phyloP scores from a whole-genome alignment of 108 stramenopile species.

The Stephanodiscus triporus region DNA sequence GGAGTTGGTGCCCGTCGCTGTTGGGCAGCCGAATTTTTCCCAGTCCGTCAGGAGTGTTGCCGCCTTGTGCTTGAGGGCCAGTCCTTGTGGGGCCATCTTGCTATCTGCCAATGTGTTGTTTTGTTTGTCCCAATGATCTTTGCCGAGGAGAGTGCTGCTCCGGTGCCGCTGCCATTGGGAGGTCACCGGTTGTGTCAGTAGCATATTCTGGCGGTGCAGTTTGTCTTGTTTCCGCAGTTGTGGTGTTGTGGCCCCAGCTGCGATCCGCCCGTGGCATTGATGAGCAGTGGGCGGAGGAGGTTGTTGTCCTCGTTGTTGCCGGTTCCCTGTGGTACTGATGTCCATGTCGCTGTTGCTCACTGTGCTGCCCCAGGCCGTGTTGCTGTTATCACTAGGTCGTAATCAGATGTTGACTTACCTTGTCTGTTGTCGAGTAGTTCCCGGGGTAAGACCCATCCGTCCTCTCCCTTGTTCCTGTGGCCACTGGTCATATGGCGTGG shows the following conservation, averaged over 20 bases:
- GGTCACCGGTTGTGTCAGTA: neutral
- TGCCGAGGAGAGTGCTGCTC: neutral
- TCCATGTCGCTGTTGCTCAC: neutral
- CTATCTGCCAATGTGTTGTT: neutral
- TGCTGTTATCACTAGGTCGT: neutral
- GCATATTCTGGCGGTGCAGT: neutral
- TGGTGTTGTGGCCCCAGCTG: neutral
- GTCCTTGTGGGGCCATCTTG: conserved; percentile 12
- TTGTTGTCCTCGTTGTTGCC: neutral
- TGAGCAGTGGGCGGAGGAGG: neutral
- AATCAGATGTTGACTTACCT: neutral
- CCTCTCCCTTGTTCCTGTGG: neutral
- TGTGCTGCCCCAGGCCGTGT: neutral
- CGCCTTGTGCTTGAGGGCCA: conserved; percentile 21
- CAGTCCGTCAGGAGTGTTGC: conserved; percentile 5
- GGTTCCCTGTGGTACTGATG: neutral
- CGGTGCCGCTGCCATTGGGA: neutral
- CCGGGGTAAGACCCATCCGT: neutral
- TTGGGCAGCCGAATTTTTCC: conserved; percentile 20
- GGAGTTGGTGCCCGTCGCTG: neutral
- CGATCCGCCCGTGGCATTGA: neutral
- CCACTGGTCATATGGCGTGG: too few species aligned
- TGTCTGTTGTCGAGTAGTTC: neutral
- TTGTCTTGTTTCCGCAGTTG: neutral
- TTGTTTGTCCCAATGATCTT: neutral